Evolutionary conservation across 495 filamentous ascomycete genomes (phyloP).

Genomic region (Sphaerosporella brunnea): DNA sequence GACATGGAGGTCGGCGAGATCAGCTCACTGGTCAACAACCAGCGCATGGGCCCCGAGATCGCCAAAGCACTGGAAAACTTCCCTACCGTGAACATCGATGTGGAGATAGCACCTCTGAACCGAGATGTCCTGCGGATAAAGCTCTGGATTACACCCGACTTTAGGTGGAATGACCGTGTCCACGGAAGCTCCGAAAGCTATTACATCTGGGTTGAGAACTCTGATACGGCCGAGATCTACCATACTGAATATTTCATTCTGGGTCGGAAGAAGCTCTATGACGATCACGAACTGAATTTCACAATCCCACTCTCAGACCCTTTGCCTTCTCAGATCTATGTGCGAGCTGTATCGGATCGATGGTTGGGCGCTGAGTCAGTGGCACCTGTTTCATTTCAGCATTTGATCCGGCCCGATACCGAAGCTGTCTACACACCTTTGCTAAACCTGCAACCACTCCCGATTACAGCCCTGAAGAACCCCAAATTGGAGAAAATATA

Average conservation of each 20-base stretch:
- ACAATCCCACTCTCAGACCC: conserved; percentile 91
- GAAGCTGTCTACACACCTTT: conserved; percentile 94
- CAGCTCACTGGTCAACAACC: conserved; percentile 78
- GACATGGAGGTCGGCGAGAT: conserved; percentile 91
- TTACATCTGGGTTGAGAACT: conserved; percentile 98
- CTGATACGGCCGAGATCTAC: conserved; percentile 92
- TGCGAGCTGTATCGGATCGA: conserved; percentile 80
- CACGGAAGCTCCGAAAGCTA: conserved; percentile 90
- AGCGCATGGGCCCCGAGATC: conserved; percentile 64
- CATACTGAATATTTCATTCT: conserved; percentile 96
- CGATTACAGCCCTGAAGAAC: conserved; percentile 75
- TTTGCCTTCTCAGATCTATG: conserved; percentile 84
- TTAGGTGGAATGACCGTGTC: conserved; percentile 87
- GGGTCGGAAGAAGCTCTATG: conserved; percentile 67
- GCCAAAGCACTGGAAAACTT: conserved; percentile 73
- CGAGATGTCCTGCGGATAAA: conserved; percentile 80
- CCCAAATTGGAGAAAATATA: conserved; percentile 76
- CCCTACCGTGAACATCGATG: conserved; percentile 72
- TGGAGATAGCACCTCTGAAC: conserved; percentile 90
- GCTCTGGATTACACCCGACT: conserved; percentile 71
- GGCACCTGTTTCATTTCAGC: conserved; percentile 86
- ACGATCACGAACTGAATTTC: conserved; percentile 93
- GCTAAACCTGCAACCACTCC: conserved; percentile 76
- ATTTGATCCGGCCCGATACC: conserved; percentile 91
- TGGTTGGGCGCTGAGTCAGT: conserved; percentile 98